A percentile compares a stretch with the other conserved stretches of the same genome.
Conservation (phyloP, 2,329 filamentous ascomycete species). For the Neopestalotiopsis sp. region DNA sequence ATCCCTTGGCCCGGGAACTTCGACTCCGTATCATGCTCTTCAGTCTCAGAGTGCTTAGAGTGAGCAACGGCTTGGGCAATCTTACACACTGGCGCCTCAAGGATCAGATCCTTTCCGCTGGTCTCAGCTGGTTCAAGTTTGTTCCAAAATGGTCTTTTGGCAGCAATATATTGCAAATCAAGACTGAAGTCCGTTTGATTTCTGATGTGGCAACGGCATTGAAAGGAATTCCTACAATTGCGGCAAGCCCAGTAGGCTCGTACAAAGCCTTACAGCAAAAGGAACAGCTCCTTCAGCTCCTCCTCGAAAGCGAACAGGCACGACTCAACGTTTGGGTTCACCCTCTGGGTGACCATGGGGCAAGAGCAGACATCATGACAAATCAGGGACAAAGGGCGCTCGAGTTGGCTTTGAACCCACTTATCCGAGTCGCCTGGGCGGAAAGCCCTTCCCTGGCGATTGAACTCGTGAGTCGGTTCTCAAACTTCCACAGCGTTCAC, state of each 20-base stretch:
- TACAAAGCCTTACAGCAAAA: conserved; percentile 75
- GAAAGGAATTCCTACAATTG: conserved; percentile 67
- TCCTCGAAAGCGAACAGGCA: conserved; percentile 84
- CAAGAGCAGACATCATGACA: conserved; percentile 43
- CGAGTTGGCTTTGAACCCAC: conserved; percentile 61
- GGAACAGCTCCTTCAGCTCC: conserved; percentile 79
- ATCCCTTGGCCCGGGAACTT: conserved; percentile 90
- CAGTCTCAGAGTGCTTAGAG: conserved; percentile 76
- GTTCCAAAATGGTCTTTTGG: conserved; percentile 93
- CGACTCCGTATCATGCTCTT: conserved; percentile 89
- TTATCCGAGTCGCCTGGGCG: conserved; percentile 84
- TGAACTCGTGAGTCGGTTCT: conserved; percentile 80
- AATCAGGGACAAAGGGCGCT: conserved; percentile 46
- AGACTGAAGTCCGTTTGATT: conserved; percentile 86
- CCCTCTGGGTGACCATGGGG: conserved; percentile 70
- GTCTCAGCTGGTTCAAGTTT: conserved; percentile 85
- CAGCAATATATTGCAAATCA: conserved; percentile 90
- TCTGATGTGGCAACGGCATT: conserved; percentile 75
- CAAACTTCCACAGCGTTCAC: conserved; percentile 69
- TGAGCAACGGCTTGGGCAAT: conserved; percentile 70
- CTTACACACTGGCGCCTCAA: conserved; percentile 81
- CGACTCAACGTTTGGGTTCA: conserved; percentile 89
- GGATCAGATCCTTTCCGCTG: conserved; percentile 86
- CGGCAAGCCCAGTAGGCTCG: conserved; percentile 54
- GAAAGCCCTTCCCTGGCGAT: conserved; percentile 88